Conservation (phyloP, 352 stramenopile genomes). For the Phytophthora fragariaefolia region DNA sequence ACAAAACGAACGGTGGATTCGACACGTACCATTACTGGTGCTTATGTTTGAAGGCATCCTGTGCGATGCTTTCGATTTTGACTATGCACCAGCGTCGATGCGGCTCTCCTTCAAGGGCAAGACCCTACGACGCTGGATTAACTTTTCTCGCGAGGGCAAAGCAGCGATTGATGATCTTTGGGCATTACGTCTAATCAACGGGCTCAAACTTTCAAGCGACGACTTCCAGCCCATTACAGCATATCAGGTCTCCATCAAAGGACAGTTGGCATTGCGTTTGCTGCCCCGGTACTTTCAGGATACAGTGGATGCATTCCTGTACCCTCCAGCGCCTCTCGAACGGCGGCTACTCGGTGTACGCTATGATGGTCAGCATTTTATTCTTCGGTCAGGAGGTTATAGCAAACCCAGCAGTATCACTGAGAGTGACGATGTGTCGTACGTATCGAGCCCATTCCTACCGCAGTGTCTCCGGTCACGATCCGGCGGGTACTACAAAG, state of each 20-base stretch:
- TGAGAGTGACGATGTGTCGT: constrained; percentile 97
- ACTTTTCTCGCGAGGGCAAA: constrained; percentile 96
- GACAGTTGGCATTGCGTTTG: constrained; percentile 85
- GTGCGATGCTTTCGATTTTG: constrained; percentile 94
- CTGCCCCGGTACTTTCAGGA: constrained; percentile 77
- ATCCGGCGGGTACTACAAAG: constrained; percentile 61
- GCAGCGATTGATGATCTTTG: constrained; percentile 95
- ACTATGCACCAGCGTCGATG: constrained; percentile 96
- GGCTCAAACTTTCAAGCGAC: constrained; percentile 93
- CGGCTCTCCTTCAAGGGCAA: constrained; percentile 93
- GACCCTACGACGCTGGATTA: constrained; percentile 88
- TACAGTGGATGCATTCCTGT: constrained; percentile 74
- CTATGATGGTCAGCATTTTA: constrained; percentile 82
- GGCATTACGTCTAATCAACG: constrained; percentile 93
- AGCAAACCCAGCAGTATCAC: constrained; percentile 92
- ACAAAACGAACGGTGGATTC: constrained; percentile 96
- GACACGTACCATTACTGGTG: constrained; percentile 95
- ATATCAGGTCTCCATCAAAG: constrained; percentile 95
- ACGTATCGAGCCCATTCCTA: constrained; percentile 97
- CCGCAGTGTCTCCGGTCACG: constrained; percentile 95
- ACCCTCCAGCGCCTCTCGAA: constrained; percentile 54
- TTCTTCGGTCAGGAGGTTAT: constrained; percentile 85
- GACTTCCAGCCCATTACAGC: constrained; percentile 96
- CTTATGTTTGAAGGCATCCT: constrained; percentile 98
- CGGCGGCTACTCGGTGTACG: constrained; percentile 51